These are phyloP conservation scores for Meyerozyma carpophila DNA, from an alignment of 1,139 yeast genomes.

Conservation along the genomic window DNA sequence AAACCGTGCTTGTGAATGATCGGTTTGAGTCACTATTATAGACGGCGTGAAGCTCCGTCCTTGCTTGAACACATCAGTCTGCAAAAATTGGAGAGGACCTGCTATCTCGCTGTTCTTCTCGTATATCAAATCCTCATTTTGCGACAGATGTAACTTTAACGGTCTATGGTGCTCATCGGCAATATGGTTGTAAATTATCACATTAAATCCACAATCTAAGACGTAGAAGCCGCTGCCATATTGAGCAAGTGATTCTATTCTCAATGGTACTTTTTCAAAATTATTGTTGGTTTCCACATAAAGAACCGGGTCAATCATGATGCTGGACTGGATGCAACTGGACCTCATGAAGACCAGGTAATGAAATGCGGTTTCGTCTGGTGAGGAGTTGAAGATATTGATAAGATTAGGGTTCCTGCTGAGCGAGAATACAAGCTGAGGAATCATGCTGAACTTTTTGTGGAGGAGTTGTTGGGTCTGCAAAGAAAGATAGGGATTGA, in stretches of 20 bases:
- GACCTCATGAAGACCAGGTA: constrained; percentile 27
- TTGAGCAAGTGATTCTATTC: background rate
- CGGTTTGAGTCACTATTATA: constrained; percentile 24
- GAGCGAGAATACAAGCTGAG: constrained; percentile 25
- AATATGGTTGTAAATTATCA: constrained; percentile 19
- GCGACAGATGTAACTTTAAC: constrained; percentile 28
- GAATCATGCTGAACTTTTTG: constrained; percentile 22
- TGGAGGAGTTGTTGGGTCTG: constrained; percentile 17
- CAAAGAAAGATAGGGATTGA: constrained; percentile 19
- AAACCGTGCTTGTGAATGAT: constrained; percentile 32
- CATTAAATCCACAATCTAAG: constrained; percentile 26
- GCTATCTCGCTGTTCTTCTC: constrained; percentile 13
- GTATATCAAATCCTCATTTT: constrained; percentile 20
- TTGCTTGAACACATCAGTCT: background rate
- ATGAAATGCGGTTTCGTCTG: constrained; percentile 39
- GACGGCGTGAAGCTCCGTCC: constrained; percentile 12
- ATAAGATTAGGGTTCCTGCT: constrained; percentile 31
- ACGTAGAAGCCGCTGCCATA: constrained; percentile 15
- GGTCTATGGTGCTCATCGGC: constrained; percentile 7
- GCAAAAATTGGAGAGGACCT: constrained; percentile 1
- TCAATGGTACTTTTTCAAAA: constrained; percentile 9
- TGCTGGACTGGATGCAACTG: constrained; percentile 12
- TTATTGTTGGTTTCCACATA: constrained; percentile 12
- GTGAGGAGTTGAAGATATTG: constrained; percentile 35
- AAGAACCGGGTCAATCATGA: constrained; percentile 25